phyloP scores from a whole-genome alignment of 495 filamentous ascomycete species.

The Daldinia childiae region DNA sequence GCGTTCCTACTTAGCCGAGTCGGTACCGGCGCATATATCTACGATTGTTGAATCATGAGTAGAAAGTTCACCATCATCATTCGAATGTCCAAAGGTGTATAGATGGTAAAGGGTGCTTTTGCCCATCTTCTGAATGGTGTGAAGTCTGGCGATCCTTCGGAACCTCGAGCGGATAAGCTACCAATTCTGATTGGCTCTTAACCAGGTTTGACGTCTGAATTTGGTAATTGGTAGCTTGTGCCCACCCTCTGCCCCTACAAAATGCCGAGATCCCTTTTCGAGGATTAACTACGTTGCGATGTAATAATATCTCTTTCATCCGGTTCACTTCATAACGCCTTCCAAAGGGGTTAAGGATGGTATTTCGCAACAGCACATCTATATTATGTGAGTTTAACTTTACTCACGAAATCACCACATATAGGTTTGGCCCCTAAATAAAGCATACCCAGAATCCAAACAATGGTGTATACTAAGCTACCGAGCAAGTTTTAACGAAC shows the following conservation, averaged over 20 bases:
- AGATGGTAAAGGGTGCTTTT: not conserved
- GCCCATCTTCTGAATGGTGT: not conserved
- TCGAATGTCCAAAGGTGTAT: not conserved
- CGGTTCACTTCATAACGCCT: too few relatives aligned
- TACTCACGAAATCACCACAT: not conserved
- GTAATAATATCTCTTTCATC: not conserved
- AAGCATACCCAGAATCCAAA: not conserved
- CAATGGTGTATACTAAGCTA: not conserved
- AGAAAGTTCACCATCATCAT: not conserved
- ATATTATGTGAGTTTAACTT: too few relatives aligned
- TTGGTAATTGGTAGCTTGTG: constrained; percentile 1
- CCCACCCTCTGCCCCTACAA: not conserved
- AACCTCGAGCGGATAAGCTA: not conserved
- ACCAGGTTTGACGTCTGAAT: constrained; percentile 11
- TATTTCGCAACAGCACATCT: too few relatives aligned
- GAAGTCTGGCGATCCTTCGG: not conserved
- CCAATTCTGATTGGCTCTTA: constrained; percentile 19
- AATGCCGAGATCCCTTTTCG: not conserved
- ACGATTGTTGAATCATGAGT: constrained; percentile 13
- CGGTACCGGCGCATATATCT: constrained; percentile 19
- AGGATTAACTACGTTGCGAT: not conserved
- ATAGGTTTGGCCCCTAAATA: not conserved
- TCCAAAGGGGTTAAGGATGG: too few relatives aligned
- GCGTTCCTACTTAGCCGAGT: constrained; percentile 15
- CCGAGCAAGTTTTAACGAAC: not conserved